These are phyloP conservation scores for Citrus cavaleriei DNA, from an alignment of 345 rosid genomes.

Conservation along the genomic window DNA sequence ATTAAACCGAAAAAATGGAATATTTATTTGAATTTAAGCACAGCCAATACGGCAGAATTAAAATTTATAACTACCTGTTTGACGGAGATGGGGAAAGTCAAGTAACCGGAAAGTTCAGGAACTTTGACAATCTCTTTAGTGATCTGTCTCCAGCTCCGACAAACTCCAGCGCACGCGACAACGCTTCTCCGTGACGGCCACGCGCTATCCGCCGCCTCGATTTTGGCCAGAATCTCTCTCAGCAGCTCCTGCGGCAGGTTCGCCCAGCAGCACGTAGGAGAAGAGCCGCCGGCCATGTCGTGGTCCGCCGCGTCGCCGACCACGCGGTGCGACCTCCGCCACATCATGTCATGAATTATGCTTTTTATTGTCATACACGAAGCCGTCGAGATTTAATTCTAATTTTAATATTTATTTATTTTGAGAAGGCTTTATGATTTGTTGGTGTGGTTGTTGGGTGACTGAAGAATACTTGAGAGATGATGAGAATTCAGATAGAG, in stretches of 20 bases:
- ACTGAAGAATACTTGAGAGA: too few species aligned
- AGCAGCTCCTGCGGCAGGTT: slow-evolving; percentile 74
- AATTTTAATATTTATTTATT: not conserved
- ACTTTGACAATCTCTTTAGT: slow-evolving; percentile 60
- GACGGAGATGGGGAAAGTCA: slow-evolving; percentile 83
- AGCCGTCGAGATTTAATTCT: not conserved
- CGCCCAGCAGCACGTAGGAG: slow-evolving; percentile 56
- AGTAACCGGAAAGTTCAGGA: slow-evolving; percentile 58
- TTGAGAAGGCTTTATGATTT: not conserved
- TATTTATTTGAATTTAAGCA: not conserved
- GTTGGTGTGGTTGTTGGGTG: not conserved
- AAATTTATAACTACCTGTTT: slow-evolving; percentile 51
- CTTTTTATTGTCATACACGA: slow-evolving; percentile 44
- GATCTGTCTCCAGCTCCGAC: slow-evolving; percentile 66
- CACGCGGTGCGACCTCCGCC: slow-evolving; percentile 55
- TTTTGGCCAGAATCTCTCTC: slow-evolving; percentile 56
- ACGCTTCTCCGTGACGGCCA: slow-evolving; percentile 76
- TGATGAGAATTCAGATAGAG: too few species aligned
- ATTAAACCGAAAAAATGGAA: not conserved
- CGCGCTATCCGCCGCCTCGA: slow-evolving; percentile 56
- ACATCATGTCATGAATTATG: slow-evolving; percentile 41
- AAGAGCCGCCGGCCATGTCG: not conserved
- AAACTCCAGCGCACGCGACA: slow-evolving; percentile 85
- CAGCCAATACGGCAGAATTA: not conserved
- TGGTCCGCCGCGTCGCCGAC: slow-evolving; percentile 27